Conservation (phyloP, 768 basidiomycete genomes). For the Pseudohyphozyma bogoriensis region DNA sequence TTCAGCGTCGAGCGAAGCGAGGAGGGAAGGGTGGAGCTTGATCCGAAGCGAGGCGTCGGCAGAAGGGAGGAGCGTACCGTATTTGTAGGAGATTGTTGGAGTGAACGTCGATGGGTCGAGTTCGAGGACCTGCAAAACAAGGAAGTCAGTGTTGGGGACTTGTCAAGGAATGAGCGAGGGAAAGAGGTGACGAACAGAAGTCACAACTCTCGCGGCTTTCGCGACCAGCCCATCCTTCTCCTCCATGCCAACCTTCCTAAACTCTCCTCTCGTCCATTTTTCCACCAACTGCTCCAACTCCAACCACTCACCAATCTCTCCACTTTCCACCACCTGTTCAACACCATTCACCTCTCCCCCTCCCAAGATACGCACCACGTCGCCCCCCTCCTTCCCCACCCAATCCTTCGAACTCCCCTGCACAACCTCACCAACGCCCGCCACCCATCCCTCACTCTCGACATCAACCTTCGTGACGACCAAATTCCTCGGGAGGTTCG, state of each 20-base stretch:
- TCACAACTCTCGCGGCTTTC: background rate
- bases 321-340: background rate
- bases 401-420: slow-evolving; percentile 10
- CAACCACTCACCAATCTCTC: background rate
- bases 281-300: slow-evolving; percentile 2
- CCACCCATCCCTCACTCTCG: slow-evolving; percentile 24
- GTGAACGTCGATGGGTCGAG: slow-evolving; percentile 23
- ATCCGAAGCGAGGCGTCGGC: slow-evolving; percentile 10
- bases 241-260: background rate
- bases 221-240: background rate
- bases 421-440: slow-evolving; percentile 9
- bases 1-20: background rate
- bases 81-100: slow-evolving; percentile 25
- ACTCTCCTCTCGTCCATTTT: background rate
- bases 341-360: background rate
- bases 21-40: slow-evolving; percentile 22
- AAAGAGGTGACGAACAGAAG: background rate
- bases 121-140: slow-evolving; percentile 22
- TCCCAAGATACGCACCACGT: background rate
- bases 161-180: background rate
- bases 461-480: slow-evolving; percentile 32
- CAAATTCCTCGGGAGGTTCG: slow-evolving; percentile 26
- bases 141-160: background rate
- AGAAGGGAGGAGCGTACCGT: slow-evolving; percentile 17
- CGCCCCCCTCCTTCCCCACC: background rate